Evolutionary conservation across 352 stramenopile species (phyloP), one percentile per base, ranked within the genome.

Genomic region (Globisporangium viniferum): DNA sequence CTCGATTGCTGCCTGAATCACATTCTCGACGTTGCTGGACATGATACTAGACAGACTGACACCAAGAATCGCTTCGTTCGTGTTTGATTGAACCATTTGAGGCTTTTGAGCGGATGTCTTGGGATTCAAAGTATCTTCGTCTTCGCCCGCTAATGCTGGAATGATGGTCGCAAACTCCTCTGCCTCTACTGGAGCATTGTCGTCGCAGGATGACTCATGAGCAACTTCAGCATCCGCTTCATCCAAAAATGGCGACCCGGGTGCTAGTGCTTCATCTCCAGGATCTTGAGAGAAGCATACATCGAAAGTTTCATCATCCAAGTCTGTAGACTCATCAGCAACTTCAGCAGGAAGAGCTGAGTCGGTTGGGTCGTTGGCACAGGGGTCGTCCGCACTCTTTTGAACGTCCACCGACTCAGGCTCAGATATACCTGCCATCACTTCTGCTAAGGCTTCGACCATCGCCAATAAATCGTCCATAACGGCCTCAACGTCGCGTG

Each of bases 381-480:
- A 12, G 6, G 10, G 8, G 27, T 36, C 15, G 20, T 39, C 53
- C 9, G 33, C 53, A 39, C 24, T 39, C 20, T 24, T 12, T 39
- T 59, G 12, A 18, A 46, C 24, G 5, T 63, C 35, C 18, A 53
- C 7, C 35, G 22, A 22, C 3, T 59, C 53, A 59, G 53, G 27
- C 10, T 29, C 22, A 18, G 51, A 15, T 3, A 15, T 29, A n/a
- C n/a, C 20, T 22, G 14, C 44, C 29, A 66, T 66, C 33, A 59
- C 53, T 15, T 59, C 53, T 20, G 44, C 33, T 33, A 56, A 35
- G 2, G 49, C 33, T 44, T 68, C 54, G 6, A 67, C 51, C n/a
- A 74, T 66, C 20, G 57, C 15, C 44, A 76, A 44, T 6, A 76
- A 41, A 22, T 68, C 62, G 39, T 71, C 66, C 22, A 73, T 55